Percentiles rank a stretch among this genome's conserved stretches.
Evolutionary conservation across 1,139 yeast genomes (phyloP).

Genomic region (Pichia sp.): DNA sequence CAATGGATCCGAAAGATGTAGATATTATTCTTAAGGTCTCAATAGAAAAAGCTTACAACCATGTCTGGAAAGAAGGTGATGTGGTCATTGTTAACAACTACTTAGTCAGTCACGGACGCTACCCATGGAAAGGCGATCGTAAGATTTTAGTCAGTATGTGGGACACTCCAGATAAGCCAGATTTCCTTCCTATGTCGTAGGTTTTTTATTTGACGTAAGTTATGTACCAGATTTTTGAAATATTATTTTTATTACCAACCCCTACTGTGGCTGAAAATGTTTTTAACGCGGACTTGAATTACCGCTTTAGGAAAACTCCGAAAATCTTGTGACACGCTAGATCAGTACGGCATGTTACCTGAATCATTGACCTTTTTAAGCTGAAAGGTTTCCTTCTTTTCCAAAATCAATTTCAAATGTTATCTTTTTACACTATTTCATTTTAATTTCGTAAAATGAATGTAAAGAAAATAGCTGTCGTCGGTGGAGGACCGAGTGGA

Average conservation of each 20-base stretch:
- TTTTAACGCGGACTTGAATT: neutral
- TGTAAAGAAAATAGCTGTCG: constrained; percentile 22
- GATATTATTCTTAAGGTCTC: constrained; percentile 23
- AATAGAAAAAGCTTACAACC: constrained; percentile 18
- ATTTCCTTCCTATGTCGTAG: neutral
- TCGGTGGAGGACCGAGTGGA: constrained; percentile 18
- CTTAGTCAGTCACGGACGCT: constrained; percentile 29
- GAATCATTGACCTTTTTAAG: neutral
- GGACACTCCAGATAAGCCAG: constrained; percentile 13
- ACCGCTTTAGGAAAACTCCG: constrained; percentile 15
- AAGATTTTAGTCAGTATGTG: constrained; percentile 16
- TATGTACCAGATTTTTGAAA: neutral
- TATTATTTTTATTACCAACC: too few species aligned
- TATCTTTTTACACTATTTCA: constrained; percentile 13
- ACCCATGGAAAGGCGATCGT: constrained; percentile 15
- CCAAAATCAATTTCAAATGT: too few species aligned
- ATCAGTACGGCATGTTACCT: neutral
- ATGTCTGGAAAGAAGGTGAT: constrained; percentile 30
- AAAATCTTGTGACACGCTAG: neutral
- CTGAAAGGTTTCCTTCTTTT: neutral
- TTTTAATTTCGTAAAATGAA: constrained; percentile 25
- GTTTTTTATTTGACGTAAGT: neutral
- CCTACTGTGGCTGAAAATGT: too few species aligned
- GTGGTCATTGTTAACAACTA: constrained; percentile 30
- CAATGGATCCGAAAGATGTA: constrained; percentile 21